These are phyloP conservation scores for Talaromyces sp. DNA, from an alignment of 2,329 filamentous ascomycete genomes.

Conservation along the genomic window DNA sequence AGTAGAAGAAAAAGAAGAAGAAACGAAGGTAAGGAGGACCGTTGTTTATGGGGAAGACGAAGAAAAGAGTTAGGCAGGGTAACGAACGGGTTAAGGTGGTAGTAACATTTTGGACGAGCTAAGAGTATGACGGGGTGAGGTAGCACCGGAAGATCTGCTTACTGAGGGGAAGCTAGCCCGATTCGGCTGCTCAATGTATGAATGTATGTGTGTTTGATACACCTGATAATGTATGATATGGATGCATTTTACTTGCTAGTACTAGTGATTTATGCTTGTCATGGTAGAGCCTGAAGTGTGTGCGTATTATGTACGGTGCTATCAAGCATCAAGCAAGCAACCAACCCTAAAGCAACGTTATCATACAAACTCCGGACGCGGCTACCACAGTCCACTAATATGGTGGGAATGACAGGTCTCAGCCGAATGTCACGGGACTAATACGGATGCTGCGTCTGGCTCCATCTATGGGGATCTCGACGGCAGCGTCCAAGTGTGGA, in stretches of 20 bases:
- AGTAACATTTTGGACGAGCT: constrained; percentile 10
- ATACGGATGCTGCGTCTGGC: not conserved
- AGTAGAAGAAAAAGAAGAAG: not conserved
- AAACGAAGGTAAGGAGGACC: not conserved
- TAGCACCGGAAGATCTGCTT: constrained; percentile 14
- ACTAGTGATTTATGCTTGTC: too few species aligned
- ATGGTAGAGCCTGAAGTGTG: too few species aligned
- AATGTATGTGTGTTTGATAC: too few species aligned
- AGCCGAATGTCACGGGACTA: constrained; percentile 4
- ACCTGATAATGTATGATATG: too few species aligned
- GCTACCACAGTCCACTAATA: not conserved
- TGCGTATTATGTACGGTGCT: too few species aligned
- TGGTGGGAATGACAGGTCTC: constrained; percentile 1
- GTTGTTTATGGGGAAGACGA: not conserved
- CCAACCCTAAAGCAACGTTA: not conserved
- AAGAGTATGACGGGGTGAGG: constrained; percentile 18
- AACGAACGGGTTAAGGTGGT: constrained; percentile 9
- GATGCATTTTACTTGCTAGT: too few species aligned
- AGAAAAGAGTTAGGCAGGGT: constrained; percentile 9
- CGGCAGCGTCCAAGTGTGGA: not conserved
- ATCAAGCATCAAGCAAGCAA: not conserved
- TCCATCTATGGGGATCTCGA: not conserved
- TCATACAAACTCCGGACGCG: not conserved
- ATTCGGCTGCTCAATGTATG: not conserved
- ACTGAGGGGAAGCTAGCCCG: not conserved